phyloP scores from a whole-genome alignment of 495 filamentous ascomycete genomes.

The Aspergillus indologenus region DNA sequence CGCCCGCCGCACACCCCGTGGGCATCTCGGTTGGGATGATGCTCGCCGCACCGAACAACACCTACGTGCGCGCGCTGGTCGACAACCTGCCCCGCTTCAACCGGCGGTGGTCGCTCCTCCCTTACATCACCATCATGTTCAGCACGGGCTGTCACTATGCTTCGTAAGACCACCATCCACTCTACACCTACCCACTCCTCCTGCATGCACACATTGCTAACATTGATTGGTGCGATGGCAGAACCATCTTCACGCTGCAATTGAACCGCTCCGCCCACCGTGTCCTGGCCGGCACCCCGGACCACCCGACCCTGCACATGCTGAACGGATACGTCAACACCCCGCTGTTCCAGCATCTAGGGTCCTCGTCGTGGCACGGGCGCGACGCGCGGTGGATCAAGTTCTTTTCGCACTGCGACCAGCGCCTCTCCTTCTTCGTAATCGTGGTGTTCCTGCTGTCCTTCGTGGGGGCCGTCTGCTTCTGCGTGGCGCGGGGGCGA shows the following conservation, averaged over 20 bases:
- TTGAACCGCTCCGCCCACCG: constrained; percentile 28
- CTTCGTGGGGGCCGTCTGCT: neutral
- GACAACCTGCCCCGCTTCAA: constrained; percentile 8
- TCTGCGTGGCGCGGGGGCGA: neutral
- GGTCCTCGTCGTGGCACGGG: constrained; percentile 46
- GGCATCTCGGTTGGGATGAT: constrained; percentile 16
- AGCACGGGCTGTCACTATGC: constrained; percentile 15
- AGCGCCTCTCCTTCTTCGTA: neutral
- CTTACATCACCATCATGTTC: constrained; percentile 15
- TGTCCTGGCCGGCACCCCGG: constrained; percentile 31
- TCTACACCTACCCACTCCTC: too few relatives aligned
- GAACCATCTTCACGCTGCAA: constrained; percentile 35
- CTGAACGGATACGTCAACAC: constrained; percentile 44
- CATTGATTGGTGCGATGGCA: neutral
- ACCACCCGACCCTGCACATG: constrained; percentile 31
- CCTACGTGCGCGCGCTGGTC: constrained; percentile 10
- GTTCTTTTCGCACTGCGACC: neutral
- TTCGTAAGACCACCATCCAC: constrained; percentile 6
- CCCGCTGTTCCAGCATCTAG: constrained; percentile 42
- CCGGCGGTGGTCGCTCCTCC: constrained; percentile 10
- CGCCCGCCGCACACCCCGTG: constrained; percentile 12
- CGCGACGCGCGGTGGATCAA: constrained; percentile 30
- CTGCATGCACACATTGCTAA: too few relatives aligned
- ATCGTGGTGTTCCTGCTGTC: neutral
- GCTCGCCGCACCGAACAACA: constrained; percentile 7